These are phyloP conservation scores for Aspergillus fischeri DNA, from an alignment of 2,329 filamentous ascomycete genomes.

Conservation along the genomic window DNA sequence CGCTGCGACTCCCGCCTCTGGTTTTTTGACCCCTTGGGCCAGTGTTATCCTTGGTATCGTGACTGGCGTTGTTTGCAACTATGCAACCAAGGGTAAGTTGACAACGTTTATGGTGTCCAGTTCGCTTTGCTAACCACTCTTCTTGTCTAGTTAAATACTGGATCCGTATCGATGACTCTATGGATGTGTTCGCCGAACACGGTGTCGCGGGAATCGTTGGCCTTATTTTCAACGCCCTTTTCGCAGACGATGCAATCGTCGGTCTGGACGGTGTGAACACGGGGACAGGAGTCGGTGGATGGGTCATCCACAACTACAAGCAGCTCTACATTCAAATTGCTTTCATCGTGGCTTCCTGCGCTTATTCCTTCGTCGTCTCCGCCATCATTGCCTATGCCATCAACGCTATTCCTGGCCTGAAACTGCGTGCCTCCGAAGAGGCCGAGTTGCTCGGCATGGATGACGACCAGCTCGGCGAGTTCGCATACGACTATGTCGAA, in stretches of 20 bases:
- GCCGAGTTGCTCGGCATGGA: slow-evolving; percentile 65
- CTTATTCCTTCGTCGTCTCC: slow-evolving; percentile 64
- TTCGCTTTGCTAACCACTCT: slow-evolving; percentile 6
- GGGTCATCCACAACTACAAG: slow-evolving; percentile 67
- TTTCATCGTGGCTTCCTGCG: slow-evolving; percentile 61
- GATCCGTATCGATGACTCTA: slow-evolving; percentile 78
- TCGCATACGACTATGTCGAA: slow-evolving; percentile 51
- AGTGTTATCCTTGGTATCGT: slow-evolving; percentile 58
- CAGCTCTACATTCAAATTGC: slow-evolving; percentile 69
- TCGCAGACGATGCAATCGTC: slow-evolving; percentile 70
- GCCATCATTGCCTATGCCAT: slow-evolving; percentile 66
- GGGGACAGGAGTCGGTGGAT: slow-evolving; percentile 53
- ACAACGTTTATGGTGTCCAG: slow-evolving; percentile 15
- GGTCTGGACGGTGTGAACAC: slow-evolving; percentile 64
- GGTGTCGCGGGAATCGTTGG: slow-evolving; percentile 78
- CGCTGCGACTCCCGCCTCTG: slow-evolving; percentile 78
- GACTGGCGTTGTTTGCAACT: slow-evolving; percentile 70
- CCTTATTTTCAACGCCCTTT: slow-evolving; percentile 72
- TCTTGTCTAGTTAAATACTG: slow-evolving; percentile 59
- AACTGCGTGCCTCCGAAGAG: slow-evolving; percentile 62
- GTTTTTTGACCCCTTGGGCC: slow-evolving; percentile 68
- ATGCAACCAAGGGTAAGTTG: slow-evolving; percentile 76
- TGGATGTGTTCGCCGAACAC: slow-evolving; percentile 90
- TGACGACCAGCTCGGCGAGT: slow-evolving; percentile 50
- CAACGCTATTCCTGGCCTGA: slow-evolving; percentile 67